phyloP scores from a whole-genome alignment of 306 rosid species.

The Pterocarpus santalinus region DNA sequence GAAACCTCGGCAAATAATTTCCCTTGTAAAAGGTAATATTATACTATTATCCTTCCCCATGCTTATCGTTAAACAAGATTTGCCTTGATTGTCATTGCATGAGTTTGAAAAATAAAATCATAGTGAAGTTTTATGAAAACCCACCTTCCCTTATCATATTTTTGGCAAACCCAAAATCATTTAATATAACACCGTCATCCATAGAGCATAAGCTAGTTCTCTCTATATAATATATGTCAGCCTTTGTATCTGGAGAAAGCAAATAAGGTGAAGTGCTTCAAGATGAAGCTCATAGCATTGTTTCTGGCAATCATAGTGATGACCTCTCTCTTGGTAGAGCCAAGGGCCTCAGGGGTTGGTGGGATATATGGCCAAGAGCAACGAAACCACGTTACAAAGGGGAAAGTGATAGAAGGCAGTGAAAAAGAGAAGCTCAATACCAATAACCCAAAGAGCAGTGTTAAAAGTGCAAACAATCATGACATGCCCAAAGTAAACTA shows the following conservation, averaged over 20 bases:
- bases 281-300: slow-evolving; percentile 60
- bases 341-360: slow-evolving; percentile 51
- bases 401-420: slow-evolving; percentile 48
- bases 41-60: slow-evolving; percentile 44
- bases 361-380: slow-evolving; percentile 62
- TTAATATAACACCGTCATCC: neutral
- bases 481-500: too few relatives aligned
- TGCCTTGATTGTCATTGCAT: slow-evolving; percentile 38
- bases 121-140: slow-evolving; percentile 38
- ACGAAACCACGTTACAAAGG: slow-evolving; percentile 41
- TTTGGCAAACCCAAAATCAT: slow-evolving; percentile 39
- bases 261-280: slow-evolving; percentile 12
- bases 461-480: too few relatives aligned
- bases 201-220: slow-evolving; percentile 7
- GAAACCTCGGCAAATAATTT: slow-evolving; percentile 28
- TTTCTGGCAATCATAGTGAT: slow-evolving; percentile 48
- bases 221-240: neutral
- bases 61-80: slow-evolving; percentile 48
- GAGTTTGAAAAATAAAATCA: slow-evolving; percentile 42
- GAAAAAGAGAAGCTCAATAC: slow-evolving; percentile 43
- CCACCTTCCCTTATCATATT: slow-evolving; percentile 23
- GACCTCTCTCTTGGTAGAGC: slow-evolving; percentile 47
- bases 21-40: slow-evolving; percentile 52
- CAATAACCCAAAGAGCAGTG: neutral
- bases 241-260: neutral